These are phyloP conservation scores for Nakazawaea molendinolei DNA, from an alignment of 805 yeast species.

Conservation along the genomic window DNA sequence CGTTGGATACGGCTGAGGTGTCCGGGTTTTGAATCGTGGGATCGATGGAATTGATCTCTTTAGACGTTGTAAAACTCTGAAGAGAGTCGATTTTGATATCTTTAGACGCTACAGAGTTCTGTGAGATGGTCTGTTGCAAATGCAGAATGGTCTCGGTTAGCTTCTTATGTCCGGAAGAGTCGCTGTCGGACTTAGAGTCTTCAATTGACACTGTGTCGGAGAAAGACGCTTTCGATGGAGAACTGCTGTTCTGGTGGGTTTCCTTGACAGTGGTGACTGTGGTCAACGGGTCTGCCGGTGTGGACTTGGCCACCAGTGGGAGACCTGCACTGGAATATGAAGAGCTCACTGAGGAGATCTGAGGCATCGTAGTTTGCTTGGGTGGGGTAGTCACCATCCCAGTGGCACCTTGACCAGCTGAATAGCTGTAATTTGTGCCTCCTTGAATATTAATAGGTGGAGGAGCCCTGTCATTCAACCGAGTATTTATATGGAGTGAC, in stretches of 20 bases:
- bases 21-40: no score
- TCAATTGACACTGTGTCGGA: background rate
- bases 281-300: slow-evolving; percentile 47
- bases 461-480: no score
- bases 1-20: background rate
- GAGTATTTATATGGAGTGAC: no score
- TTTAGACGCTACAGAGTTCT: background rate
- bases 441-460: no score
- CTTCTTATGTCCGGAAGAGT: background rate
- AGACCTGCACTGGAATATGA: slow-evolving; percentile 15
- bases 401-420: background rate
- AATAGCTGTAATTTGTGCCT: background rate
- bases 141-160: slow-evolving; percentile 5
- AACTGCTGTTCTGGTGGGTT: no score
- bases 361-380: slow-evolving; percentile 15
- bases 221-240: no score
- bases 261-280: no score
- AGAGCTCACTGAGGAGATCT: slow-evolving; percentile 17
- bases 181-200: background rate
- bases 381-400: slow-evolving; percentile 8
- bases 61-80: no score
- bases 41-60: no score
- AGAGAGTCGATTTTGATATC: background rate
- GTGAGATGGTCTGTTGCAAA: slow-evolving; percentile 7
- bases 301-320: slow-evolving; percentile 24